Percentiles rank a stretch among this genome's conserved stretches.
phyloP scores from a whole-genome alignment of 1,139 yeast species.

The Hyphopichia wangnamkhiaoensis region DNA sequence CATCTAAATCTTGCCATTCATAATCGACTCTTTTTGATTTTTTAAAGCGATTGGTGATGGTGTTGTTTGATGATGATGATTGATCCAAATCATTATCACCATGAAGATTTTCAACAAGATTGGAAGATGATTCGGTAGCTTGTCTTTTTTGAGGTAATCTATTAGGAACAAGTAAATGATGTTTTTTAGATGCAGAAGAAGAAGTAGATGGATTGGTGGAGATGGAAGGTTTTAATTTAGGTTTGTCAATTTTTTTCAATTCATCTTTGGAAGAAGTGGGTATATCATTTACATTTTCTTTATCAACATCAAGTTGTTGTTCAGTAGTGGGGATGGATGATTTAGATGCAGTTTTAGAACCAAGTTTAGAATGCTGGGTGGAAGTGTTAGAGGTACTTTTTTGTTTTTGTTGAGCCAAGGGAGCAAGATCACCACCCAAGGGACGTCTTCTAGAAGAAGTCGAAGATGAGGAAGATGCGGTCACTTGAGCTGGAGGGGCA shows the following conservation, averaged over 20 bases:
- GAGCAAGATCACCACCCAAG: conserved; percentile 36
- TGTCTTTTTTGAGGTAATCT: conserved; percentile 58
- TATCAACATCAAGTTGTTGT: conserved; percentile 4
- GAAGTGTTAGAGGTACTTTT: too few relatives aligned
- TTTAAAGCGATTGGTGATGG: conserved; percentile 24
- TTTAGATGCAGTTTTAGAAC: conserved; percentile 3
- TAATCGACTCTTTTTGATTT: conserved; percentile 47
- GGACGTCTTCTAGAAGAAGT: conserved; percentile 26
- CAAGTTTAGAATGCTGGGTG: neutral
- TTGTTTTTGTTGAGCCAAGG: conserved; percentile 24
- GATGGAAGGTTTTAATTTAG: neutral
- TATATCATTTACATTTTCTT: neutral
- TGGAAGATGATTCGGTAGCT: conserved; percentile 56
- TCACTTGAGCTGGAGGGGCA: conserved; percentile 1
- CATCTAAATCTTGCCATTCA: conserved; percentile 90
- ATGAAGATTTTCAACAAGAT: conserved; percentile 47
- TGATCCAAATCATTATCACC: conserved; percentile 16
- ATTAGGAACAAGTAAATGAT: conserved; percentile 28
- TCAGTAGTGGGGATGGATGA: too few relatives aligned
- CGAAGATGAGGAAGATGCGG: conserved; percentile 7
- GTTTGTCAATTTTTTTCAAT: neutral
- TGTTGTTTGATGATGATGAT: conserved; percentile 11
- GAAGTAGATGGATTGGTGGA: neutral
- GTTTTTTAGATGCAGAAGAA: conserved; percentile 6
- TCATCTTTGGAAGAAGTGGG: neutral